Percentiles rank a stretch among this genome's conserved stretches.
These are phyloP conservation scores for Penicillium paxilli DNA, from an alignment of 495 filamentous ascomycete genomes.

Conservation along the genomic window DNA sequence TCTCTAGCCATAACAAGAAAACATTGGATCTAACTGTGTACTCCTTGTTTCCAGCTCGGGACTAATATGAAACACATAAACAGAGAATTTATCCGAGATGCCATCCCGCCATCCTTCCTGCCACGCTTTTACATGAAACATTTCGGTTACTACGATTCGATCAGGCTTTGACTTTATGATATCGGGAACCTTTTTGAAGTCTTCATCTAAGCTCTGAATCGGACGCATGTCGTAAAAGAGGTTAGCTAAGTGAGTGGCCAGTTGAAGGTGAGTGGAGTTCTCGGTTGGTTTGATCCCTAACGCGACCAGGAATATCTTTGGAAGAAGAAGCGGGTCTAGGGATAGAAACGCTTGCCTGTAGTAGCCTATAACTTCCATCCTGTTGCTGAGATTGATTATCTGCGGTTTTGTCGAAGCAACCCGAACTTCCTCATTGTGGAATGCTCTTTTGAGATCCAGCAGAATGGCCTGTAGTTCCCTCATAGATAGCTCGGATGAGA, in stretches of 20 bases:
- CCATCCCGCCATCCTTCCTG: background rate
- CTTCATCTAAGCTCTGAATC: background rate
- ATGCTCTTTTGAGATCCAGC: background rate
- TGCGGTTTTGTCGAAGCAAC: background rate
- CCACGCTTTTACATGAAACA: constrained; percentile 1
- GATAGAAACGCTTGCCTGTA: background rate
- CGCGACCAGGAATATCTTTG: background rate
- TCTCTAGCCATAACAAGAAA: background rate
- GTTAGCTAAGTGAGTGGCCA: background rate
- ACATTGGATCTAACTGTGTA: too few species aligned
- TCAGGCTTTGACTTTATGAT: background rate
- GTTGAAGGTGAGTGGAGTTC: too few species aligned
- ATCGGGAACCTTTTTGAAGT: background rate
- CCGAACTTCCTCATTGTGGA: background rate
- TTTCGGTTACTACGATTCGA: background rate
- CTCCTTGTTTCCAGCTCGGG: too few species aligned
- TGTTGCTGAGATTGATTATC: background rate
- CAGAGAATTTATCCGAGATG: background rate
- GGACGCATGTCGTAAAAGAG: background rate
- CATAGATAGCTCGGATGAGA: background rate
- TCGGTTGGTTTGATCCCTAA: background rate
- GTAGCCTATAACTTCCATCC: background rate
- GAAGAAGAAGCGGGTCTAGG: background rate
- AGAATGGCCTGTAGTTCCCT: background rate
- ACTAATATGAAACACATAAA: background rate